A percentile compares a stretch with the other conserved stretches of the same genome.
phyloP scores from a whole-genome alignment of 2,329 filamentous ascomycete species.

The Botrytis porri region DNA sequence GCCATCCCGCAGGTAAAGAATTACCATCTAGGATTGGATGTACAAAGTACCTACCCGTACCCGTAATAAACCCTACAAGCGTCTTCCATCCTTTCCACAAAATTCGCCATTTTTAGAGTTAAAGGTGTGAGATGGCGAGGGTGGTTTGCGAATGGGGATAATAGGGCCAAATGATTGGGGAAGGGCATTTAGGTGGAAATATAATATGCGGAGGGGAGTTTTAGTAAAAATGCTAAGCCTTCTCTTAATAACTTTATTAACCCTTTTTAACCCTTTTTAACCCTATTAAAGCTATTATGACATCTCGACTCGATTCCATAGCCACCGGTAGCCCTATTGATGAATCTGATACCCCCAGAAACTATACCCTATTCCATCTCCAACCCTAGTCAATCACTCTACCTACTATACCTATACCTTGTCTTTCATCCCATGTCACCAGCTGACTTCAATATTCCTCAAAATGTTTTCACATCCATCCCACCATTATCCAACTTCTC shows the following conservation, averaged over 20 bases:
- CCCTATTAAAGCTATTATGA: background rate
- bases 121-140: background rate
- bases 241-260: background rate
- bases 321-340: background rate
- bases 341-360: background rate
- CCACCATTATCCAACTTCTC: background rate
- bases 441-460: constrained; percentile 1
- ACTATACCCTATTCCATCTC: background rate
- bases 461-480: constrained; percentile 10
- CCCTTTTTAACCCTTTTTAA: no score
- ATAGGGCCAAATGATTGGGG: background rate
- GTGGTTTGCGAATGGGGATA: background rate
- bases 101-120: constrained; percentile 13
- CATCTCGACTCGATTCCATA: background rate
- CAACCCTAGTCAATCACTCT: background rate
- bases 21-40: background rate
- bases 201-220: background rate
- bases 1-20: background rate
- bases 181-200: background rate
- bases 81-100: background rate
- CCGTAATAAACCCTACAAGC: background rate
- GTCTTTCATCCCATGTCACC: background rate
- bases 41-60: background rate
- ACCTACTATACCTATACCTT: no score
- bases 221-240: constrained; percentile 1